Evolutionary conservation across 441 rosid species (phyloP), one percentile per base, ranked within the genome.

Genomic region (Croton setiger): DNA sequence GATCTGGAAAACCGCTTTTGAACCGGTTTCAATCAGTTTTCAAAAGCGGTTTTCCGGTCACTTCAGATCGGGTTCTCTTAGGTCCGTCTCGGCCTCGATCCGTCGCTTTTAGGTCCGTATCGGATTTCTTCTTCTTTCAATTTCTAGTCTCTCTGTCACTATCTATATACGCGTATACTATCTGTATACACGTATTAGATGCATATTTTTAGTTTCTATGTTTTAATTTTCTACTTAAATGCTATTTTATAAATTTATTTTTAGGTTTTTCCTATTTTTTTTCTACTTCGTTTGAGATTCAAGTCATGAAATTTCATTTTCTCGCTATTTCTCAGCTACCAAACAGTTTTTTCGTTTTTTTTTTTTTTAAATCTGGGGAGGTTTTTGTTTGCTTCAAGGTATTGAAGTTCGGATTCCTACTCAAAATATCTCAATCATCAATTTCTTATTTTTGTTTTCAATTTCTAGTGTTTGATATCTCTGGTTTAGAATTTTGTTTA

Each of bases 31-130:
- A 18, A 21, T 3, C 52, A 48, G 4, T 18, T n/a, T 18, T 52
- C 55, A 18, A 52, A 54, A 72, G 60, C 63, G 75, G 64, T 54
- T 63, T 66, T 67, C 77, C 49, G 41, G 43, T 43, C 56, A 39
- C 7, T 0, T 56, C 58, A 64, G 64, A 64, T 64, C 74, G 64
- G 69, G 51, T 64, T 39, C 43, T 57, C 43, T 53, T 11, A 33
- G 59, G 31, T 58, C 14, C 60, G 52, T 35, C 7, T 49, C 35
- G 65, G 41, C 52, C 49, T 33, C 54, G 55, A 70, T 70, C 63
- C 55, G 21, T 21, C 23, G 11, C 44, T 36, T 36, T 23, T 0
- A 72, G 65, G 69, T 71, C 49, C 47, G 52, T 71, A 58, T 67
- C 49, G 23, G 1, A 2, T 58, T 55, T 23, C 5, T 14, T 56